Conservation (phyloP, 108 stramenopile species). For the Nannochloropsis salina region DNA sequence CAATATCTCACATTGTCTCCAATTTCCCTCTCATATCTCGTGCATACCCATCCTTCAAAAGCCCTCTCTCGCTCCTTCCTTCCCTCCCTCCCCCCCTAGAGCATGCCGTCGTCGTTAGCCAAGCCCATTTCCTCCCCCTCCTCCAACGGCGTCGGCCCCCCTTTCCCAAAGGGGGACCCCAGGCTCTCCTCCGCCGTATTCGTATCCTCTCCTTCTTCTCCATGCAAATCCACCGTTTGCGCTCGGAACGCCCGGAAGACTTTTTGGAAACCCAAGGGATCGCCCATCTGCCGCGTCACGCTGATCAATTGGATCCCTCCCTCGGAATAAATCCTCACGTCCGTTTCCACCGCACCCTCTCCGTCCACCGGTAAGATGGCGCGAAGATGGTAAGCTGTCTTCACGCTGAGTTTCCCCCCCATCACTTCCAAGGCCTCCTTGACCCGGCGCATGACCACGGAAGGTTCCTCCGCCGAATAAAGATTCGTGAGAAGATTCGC, state of each 20-base stretch:
- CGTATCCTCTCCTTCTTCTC: background rate
- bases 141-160: background rate
- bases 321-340: background rate
- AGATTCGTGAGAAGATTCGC: background rate
- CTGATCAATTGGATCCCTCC: background rate
- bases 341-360: background rate
- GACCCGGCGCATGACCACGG: background rate
- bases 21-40: background rate
- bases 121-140: background rate
- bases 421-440: background rate
- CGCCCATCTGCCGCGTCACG: background rate
- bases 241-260: background rate
- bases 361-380: background rate
- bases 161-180: background rate
- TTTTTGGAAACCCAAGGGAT: conserved; percentile 5
- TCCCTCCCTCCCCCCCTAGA: background rate
- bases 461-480: background rate
- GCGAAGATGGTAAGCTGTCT: background rate
- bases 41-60: background rate
- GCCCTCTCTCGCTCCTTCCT: background rate
- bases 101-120: background rate
- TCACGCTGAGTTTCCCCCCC: background rate
- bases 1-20: background rate
- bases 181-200: background rate
- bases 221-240: background rate